Percentiles rank a stretch among this genome's conserved stretches.
These are phyloP conservation scores for Kuraishia molischiana DNA, from an alignment of 805 yeast species.

Conservation along the genomic window DNA sequence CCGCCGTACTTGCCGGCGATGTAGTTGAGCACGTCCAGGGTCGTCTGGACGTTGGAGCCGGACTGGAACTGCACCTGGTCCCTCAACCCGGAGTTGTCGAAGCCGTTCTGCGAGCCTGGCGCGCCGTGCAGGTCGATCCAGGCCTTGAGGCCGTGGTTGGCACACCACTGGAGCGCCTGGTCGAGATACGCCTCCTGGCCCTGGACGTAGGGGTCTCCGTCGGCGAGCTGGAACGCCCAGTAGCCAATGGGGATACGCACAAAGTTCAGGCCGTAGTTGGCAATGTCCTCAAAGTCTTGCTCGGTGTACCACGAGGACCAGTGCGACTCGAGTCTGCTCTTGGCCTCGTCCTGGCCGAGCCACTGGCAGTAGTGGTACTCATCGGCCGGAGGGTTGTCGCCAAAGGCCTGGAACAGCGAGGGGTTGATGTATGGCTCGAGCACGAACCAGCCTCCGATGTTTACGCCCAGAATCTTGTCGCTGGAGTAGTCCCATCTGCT, in stretches of 20 bases:
- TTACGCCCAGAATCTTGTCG: conserved; percentile 31
- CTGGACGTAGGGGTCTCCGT: conserved; percentile 51
- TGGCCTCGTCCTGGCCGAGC: conserved; percentile 39
- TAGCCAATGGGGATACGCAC: conserved; percentile 77
- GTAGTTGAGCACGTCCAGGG: conserved; percentile 37
- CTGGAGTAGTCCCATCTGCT: conserved; percentile 18
- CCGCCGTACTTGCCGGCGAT: conserved; percentile 46
- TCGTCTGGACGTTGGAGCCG: conserved; percentile 32
- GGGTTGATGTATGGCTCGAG: conserved; percentile 68
- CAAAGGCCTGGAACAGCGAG: conserved; percentile 37
- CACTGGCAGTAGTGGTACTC: conserved; percentile 44
- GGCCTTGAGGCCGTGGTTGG: conserved; percentile 46
- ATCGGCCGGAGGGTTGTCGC: conserved; percentile 40
- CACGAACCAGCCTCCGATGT: conserved; percentile 66
- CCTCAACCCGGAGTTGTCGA: conserved; percentile 70
- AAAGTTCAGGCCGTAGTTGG: conserved; percentile 46
- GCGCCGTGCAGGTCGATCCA: conserved; percentile 76
- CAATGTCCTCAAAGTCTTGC: conserved; percentile 42
- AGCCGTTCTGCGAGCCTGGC: conserved; percentile 83
- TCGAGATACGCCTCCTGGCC: conserved; percentile 61
- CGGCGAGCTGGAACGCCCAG: conserved; percentile 56
- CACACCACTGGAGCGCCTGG: conserved; percentile 60
- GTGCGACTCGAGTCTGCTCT: conserved; percentile 32
- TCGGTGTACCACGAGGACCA: conserved; percentile 54
- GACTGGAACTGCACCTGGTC: conserved; percentile 34